Conservation (phyloP, 2,329 filamentous ascomycete species). For the Fusarium sp. region DNA sequence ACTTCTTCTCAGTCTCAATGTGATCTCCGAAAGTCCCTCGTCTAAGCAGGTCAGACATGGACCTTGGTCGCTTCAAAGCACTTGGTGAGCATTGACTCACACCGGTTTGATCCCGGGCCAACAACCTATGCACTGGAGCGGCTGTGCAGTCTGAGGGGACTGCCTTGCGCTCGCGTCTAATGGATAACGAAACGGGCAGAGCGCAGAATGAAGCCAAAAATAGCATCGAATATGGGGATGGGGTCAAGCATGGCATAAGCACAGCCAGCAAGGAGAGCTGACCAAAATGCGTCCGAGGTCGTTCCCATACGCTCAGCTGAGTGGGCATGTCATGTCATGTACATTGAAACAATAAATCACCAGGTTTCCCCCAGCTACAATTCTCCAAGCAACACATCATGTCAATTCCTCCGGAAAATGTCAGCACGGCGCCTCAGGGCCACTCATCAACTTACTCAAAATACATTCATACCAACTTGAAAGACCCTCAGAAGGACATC, state of each 20-base stretch:
- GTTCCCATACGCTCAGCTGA: no score
- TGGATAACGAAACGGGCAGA: background rate
- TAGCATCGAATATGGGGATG: background rate
- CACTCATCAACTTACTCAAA: background rate
- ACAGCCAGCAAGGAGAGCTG: background rate
- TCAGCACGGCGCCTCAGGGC: background rate
- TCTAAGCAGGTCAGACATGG: background rate
- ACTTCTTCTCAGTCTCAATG: background rate
- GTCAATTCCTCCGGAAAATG: background rate
- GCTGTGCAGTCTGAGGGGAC: background rate
- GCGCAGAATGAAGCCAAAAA: background rate
- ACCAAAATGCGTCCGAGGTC: no score
- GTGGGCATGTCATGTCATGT: no score
- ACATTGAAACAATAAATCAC: no score
- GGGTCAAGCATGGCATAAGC: background rate
- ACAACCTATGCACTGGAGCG: background rate
- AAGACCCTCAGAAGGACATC: background rate
- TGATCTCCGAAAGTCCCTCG: background rate
- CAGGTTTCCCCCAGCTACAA: no score
- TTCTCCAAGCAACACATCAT: background rate
- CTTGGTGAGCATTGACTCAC: background rate
- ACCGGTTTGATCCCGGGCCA: background rate
- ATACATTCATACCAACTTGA: background rate
- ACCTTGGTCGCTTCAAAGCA: background rate
- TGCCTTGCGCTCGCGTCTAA: no score